phyloP scores from a whole-genome alignment of 2,329 filamentous ascomycete species.

The Ophiobolus disseminans region DNA sequence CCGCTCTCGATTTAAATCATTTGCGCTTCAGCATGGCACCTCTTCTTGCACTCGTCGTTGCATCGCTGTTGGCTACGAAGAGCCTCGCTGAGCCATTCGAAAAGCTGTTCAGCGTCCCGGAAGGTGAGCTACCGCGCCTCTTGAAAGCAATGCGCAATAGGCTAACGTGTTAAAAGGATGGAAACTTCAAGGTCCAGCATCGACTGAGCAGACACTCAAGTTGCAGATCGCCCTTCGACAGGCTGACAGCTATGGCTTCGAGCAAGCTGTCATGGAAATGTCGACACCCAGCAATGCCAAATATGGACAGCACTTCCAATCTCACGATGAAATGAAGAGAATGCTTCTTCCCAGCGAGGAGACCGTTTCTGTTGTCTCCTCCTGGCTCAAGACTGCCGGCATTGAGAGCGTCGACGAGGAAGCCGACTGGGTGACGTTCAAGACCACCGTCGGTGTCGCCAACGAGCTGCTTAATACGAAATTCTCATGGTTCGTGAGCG shows the following conservation, averaged over 20 bases:
- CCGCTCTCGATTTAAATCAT: no score
- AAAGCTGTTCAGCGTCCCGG: slow-evolving; percentile 30
- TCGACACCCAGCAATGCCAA: slow-evolving; percentile 56
- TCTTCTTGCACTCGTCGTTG: slow-evolving; percentile 29
- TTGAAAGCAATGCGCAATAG: neutral
- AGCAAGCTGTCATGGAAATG: slow-evolving; percentile 49
- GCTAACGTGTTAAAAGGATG: slow-evolving; percentile 24
- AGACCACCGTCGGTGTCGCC: slow-evolving; percentile 50
- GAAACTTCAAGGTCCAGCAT: slow-evolving; percentile 26
- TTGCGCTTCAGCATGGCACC: no score
- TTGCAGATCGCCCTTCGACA: slow-evolving; percentile 43
- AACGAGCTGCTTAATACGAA: slow-evolving; percentile 56
- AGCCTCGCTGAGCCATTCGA: slow-evolving; percentile 35
- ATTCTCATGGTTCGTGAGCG: slow-evolving; percentile 54
- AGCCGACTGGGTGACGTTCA: slow-evolving; percentile 46
- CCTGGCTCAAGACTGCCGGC: slow-evolving; percentile 55
- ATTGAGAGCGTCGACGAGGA: slow-evolving; percentile 49
- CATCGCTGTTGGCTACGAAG: slow-evolving; percentile 30
- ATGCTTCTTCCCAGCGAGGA: slow-evolving; percentile 52
- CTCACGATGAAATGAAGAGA: slow-evolving; percentile 52
- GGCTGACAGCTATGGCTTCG: slow-evolving; percentile 44
- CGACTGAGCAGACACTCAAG: slow-evolving; percentile 28
- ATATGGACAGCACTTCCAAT: slow-evolving; percentile 59
- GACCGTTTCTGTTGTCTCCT: slow-evolving; percentile 46
- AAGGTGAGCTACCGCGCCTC: slow-evolving; percentile 19